Conservation (phyloP, 805 yeast genomes). For the Candida loeiensis region DNA sequence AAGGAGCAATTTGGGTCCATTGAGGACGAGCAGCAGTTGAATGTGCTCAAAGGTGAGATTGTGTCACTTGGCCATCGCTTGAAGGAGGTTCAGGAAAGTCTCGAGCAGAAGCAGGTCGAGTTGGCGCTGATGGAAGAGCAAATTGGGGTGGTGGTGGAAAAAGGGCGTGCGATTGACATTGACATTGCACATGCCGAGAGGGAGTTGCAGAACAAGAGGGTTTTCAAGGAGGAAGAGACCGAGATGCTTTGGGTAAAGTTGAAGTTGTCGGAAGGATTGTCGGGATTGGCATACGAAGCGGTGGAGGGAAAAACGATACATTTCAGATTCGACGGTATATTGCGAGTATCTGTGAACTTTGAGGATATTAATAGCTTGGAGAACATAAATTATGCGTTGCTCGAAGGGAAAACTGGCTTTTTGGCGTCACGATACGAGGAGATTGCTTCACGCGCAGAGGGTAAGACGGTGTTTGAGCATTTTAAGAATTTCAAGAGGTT, state of each 20-base stretch:
- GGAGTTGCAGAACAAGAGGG: slow-evolving; percentile 13
- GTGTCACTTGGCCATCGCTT: slow-evolving; percentile 16
- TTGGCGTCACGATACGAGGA: not conserved
- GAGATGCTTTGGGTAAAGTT: slow-evolving; percentile 19
- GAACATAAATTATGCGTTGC: not conserved
- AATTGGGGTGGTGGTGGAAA: slow-evolving; percentile 12
- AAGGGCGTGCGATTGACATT: slow-evolving; percentile 11
- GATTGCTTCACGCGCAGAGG: not conserved
- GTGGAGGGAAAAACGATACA: slow-evolving; percentile 10
- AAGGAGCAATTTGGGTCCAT: slow-evolving; percentile 11
- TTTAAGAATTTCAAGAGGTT: slow-evolving; percentile 15
- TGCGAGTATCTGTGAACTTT: slow-evolving; percentile 8
- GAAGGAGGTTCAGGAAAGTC: slow-evolving; percentile 11
- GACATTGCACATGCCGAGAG: slow-evolving; percentile 12
- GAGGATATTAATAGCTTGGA: not conserved
- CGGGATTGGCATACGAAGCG: slow-evolving; percentile 20
- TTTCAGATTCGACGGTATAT: slow-evolving; percentile 14
- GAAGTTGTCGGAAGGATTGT: slow-evolving; percentile 23
- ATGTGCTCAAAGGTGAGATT: slow-evolving; percentile 17
- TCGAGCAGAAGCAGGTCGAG: slow-evolving; percentile 9
- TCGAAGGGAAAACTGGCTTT: not conserved
- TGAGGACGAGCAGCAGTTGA: slow-evolving; percentile 13
- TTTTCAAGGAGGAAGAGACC: slow-evolving; percentile 21
- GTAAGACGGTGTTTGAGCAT: slow-evolving; percentile 9
- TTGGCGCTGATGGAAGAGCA: slow-evolving; percentile 10